A percentile compares a stretch with the other conserved stretches of the same genome.
These are phyloP conservation scores for Nicotiana attenuata DNA, from an alignment of 257 asterid species.

Conservation along the genomic window DNA sequence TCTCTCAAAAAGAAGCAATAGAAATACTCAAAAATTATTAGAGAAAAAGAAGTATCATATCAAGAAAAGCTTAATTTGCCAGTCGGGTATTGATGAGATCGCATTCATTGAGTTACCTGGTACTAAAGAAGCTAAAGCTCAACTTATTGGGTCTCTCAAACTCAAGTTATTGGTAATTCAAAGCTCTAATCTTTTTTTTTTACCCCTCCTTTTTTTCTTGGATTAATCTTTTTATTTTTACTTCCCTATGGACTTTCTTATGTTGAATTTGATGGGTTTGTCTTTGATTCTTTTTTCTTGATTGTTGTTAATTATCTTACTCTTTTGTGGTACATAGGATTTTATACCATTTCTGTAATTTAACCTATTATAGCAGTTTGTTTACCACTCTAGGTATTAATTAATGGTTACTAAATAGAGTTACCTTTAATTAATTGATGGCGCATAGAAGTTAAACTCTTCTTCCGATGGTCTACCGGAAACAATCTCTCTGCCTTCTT, in stretches of 20 bases:
- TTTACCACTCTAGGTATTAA: too few relatives aligned
- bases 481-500: too few relatives aligned
- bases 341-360: too few relatives aligned
- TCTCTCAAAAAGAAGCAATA: constrained; percentile 5
- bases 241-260: neutral
- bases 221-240: neutral
- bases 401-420: too few relatives aligned
- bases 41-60: constrained; percentile 11
- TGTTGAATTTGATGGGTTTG: neutral
- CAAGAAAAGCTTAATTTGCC: constrained; percentile 24
- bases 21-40: constrained; percentile 8
- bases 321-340: neutral
- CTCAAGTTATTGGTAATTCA: constrained; percentile 55
- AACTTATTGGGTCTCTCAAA: constrained; percentile 44
- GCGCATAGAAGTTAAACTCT: too few relatives aligned
- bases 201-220: neutral
- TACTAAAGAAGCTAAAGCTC: constrained; percentile 25
- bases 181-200: neutral
- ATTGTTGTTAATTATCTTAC: neutral
- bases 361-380: too few relatives aligned
- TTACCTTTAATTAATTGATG: too few relatives aligned
- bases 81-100: constrained; percentile 33
- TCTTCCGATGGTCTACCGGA: too few relatives aligned
- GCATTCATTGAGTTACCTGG: constrained; percentile 29
- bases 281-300: neutral